These are phyloP conservation scores for Moesziomyces antarcticus DNA, from an alignment of 1,284 basidiomycete species.

Conservation along the genomic window DNA sequence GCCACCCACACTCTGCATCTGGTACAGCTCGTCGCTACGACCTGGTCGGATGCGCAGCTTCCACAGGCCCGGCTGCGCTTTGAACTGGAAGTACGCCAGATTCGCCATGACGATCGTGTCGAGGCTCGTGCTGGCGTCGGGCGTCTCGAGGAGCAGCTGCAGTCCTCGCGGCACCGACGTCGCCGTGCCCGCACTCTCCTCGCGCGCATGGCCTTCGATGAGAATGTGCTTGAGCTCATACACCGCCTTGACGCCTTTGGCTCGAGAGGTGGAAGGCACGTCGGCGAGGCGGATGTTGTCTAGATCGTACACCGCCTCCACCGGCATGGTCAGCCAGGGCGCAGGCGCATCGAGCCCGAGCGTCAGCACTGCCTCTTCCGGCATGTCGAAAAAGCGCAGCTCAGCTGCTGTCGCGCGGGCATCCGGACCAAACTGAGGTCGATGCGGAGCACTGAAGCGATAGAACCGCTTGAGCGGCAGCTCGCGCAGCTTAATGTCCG, in stretches of 20 bases:
- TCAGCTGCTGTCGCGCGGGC: constrained; percentile 70
- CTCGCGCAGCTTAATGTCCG: constrained; percentile 70
- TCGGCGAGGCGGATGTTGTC: constrained; percentile 90
- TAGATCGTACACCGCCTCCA: constrained; percentile 87
- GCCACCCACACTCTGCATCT: constrained; percentile 77
- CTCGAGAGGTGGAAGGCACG: constrained; percentile 71
- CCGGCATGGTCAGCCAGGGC: constrained; percentile 91
- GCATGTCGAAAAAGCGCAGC: constrained; percentile 67
- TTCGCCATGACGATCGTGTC: constrained; percentile 83
- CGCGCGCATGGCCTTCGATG: constrained; percentile 91
- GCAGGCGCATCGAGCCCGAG: constrained; percentile 88
- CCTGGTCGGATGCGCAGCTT: constrained; percentile 83
- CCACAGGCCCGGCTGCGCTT: constrained; percentile 88
- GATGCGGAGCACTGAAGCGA: constrained; percentile 77
- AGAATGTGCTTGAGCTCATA: constrained; percentile 92
- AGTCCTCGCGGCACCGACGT: constrained; percentile 77
- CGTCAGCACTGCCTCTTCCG: constrained; percentile 81
- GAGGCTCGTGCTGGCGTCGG: constrained; percentile 44
- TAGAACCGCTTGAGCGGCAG: constrained; percentile 95
- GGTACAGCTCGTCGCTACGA: constrained; percentile 81
- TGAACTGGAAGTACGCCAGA: constrained; percentile 95
- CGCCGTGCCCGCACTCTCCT: constrained; percentile 71
- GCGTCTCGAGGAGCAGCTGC: constrained; percentile 69
- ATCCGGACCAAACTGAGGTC: constrained; percentile 76
- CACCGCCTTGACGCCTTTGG: constrained; percentile 77